These are phyloP conservation scores for Metschnikowia baotianmanensis DNA, from an alignment of 805 yeast genomes.

Conservation along the genomic window DNA sequence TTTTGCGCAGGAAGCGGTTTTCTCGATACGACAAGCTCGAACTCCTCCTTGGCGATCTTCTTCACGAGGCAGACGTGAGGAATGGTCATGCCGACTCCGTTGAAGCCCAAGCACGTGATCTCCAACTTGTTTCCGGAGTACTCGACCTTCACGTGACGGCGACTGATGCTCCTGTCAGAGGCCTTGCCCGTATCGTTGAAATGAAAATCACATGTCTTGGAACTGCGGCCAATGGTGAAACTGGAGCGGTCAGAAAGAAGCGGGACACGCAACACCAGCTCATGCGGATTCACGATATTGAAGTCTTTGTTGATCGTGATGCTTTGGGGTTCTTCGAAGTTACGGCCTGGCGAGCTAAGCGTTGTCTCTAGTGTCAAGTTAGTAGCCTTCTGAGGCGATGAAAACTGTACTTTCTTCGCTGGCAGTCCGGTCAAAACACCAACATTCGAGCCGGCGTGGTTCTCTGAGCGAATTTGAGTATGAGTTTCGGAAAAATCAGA, in stretches of 20 bases:
- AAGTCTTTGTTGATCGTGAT: constrained; percentile 32
- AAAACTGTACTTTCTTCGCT: background rate
- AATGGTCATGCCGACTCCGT: constrained; percentile 69
- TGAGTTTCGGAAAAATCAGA: background rate
- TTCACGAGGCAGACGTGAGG: constrained; percentile 47
- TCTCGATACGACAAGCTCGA: constrained; percentile 23
- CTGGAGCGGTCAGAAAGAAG: constrained; percentile 38
- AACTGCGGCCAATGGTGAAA: constrained; percentile 65
- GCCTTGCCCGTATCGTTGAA: constrained; percentile 30
- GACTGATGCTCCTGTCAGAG: constrained; percentile 57
- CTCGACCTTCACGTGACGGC: constrained; percentile 58
- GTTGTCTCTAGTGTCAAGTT: background rate
- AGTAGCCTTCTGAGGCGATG: background rate
- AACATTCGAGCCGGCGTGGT: background rate
- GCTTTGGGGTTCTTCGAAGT: background rate
- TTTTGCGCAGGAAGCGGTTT: constrained; percentile 21
- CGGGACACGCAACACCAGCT: constrained; percentile 33
- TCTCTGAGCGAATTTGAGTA: background rate
- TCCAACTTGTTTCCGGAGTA: constrained; percentile 45
- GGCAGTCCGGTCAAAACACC: background rate
- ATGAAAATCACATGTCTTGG: constrained; percentile 53
- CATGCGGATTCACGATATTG: constrained; percentile 35
- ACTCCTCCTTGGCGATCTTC: constrained; percentile 18
- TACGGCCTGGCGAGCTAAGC: background rate
- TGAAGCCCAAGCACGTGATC: constrained; percentile 75